Evolutionary conservation across 306 rosid species (phyloP).

Genomic region (Gastrolobium villosum): DNA sequence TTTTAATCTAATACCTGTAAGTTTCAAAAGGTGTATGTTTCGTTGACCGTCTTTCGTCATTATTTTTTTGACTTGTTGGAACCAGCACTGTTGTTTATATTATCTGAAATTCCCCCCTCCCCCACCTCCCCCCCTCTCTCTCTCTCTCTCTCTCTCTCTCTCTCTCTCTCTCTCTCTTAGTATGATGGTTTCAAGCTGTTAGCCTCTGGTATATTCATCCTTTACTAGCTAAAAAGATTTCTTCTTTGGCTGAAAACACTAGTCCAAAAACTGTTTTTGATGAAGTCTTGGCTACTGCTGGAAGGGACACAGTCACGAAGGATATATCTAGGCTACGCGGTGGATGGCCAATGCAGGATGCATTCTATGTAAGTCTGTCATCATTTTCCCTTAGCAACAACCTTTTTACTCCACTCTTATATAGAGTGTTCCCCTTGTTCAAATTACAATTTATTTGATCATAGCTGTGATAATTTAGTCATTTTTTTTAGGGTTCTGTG

Average conservation of each 20-base stretch:
- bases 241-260: constrained; percentile 92
- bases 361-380: constrained; percentile 79
- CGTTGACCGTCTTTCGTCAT: constrained; percentile 2
- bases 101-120: not conserved
- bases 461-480: not conserved
- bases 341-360: constrained; percentile 99
- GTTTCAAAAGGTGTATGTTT: constrained; percentile 11
- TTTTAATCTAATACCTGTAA: constrained; percentile 26
- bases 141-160: not conserved
- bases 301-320: constrained; percentile 87
- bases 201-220: constrained; percentile 51
- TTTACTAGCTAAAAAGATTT: constrained; percentile 78
- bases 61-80: constrained; percentile 23
- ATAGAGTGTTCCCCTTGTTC: constrained; percentile 2
- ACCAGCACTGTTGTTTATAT: constrained; percentile 14
- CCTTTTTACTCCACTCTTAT: not conserved
- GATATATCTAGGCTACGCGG: constrained; percentile 95
- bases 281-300: constrained; percentile 91
- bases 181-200: constrained; percentile 32
- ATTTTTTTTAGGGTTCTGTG: too few species aligned
- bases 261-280: constrained; percentile 83
- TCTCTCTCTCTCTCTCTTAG: not conserved
- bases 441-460: constrained; percentile 23
- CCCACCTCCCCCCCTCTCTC: too few species aligned
- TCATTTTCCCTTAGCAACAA: constrained; percentile 31